Percentiles rank a stretch among this genome's conserved stretches.
Conservation (phyloP, 2,329 filamentous ascomycete genomes). For the Diaporthe aspalathi region DNA sequence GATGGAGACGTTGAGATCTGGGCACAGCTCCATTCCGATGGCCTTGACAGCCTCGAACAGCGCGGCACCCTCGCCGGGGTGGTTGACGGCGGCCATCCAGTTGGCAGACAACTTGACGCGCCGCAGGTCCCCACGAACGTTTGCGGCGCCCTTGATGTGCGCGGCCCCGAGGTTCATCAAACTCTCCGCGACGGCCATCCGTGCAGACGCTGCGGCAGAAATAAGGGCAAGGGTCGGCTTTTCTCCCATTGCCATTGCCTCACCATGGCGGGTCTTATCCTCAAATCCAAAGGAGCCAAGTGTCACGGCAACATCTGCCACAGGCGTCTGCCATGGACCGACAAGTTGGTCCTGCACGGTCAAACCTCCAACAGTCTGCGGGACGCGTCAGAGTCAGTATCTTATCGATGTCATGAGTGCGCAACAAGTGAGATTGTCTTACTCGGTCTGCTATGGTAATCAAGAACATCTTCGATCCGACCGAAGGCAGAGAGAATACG, state of each 20-base stretch:
- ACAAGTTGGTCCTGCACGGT: conserved; percentile 95
- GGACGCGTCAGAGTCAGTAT: conserved; percentile 17
- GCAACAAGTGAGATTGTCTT: neutral
- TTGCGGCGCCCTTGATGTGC: conserved; percentile 57
- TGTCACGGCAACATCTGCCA: conserved; percentile 94
- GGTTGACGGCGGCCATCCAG: conserved; percentile 98
- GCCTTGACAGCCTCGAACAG: conserved; percentile 95
- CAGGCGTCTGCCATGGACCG: conserved; percentile 93
- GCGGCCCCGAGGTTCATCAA: conserved; percentile 92
- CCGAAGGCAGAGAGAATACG: conserved; percentile 86
- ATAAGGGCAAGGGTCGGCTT: conserved; percentile 91
- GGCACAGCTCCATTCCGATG: conserved; percentile 92
- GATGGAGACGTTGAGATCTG: conserved; percentile 89
- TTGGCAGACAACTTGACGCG: conserved; percentile 93
- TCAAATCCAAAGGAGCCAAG: conserved; percentile 78
- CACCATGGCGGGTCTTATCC: conserved; percentile 79
- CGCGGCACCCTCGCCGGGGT: conserved; percentile 90
- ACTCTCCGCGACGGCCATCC: conserved; percentile 96
- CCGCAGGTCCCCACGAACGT: conserved; percentile 73
- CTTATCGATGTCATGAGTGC: neutral
- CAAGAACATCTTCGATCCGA: conserved; percentile 96
- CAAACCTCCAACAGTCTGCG: conserved; percentile 81
- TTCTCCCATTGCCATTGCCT: conserved; percentile 98
- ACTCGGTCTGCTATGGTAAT: conserved; percentile 92
- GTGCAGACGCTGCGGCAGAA: conserved; percentile 86